phyloP scores from a whole-genome alignment of 331 rosid genomes.

The Saraca asoca region DNA sequence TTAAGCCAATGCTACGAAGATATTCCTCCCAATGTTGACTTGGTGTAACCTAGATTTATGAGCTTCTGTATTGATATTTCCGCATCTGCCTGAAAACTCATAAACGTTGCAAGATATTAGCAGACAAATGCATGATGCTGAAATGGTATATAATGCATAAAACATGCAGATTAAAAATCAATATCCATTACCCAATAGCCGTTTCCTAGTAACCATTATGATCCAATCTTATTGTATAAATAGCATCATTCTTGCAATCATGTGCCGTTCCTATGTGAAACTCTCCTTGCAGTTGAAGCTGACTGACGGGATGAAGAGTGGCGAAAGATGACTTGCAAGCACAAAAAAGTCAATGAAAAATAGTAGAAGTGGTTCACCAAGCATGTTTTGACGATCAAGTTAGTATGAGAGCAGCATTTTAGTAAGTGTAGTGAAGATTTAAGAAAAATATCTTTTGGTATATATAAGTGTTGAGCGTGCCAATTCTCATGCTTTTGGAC shows the following conservation, averaged over 20 bases:
- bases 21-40: constrained; percentile 27
- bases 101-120: constrained; percentile 8
- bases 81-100: constrained; percentile 68
- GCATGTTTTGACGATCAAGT: too few relatives aligned
- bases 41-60: constrained; percentile 60
- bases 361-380: too few relatives aligned
- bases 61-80: constrained; percentile 76
- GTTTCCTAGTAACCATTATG: not conserved
- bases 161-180: not conserved
- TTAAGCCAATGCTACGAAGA: constrained; percentile 24
- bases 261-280: not conserved
- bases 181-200: not conserved
- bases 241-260: not conserved
- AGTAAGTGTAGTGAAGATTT: too few relatives aligned
- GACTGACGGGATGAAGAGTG: too few relatives aligned
- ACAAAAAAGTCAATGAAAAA: too few relatives aligned
- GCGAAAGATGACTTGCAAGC: too few relatives aligned
- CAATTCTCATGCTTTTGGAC: too few relatives aligned
- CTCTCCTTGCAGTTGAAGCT: too few relatives aligned
- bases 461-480: too few relatives aligned
- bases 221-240: too few relatives aligned
- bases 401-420: too few relatives aligned
- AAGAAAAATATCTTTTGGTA: too few relatives aligned
- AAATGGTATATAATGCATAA: not conserved
- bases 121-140: not conserved